Evolutionary conservation across 2,329 filamentous ascomycete species (phyloP).

Genomic region (Stachybotrys echinatus): DNA sequence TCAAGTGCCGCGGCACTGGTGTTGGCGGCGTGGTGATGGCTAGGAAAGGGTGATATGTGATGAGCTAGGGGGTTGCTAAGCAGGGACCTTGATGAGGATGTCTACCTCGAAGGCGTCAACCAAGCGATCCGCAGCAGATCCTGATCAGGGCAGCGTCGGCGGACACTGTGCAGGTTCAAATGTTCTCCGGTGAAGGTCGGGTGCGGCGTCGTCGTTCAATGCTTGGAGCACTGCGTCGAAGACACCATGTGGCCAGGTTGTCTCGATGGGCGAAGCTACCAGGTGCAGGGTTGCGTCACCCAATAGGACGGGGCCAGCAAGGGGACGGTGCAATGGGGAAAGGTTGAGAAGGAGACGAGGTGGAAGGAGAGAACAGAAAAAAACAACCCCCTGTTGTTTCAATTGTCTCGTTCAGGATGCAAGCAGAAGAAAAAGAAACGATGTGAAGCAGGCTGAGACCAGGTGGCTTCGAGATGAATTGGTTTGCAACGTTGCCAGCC

Average conservation of each 20-base stretch:
- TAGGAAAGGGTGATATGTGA: neutral
- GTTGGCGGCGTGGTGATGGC: neutral
- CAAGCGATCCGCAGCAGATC: neutral
- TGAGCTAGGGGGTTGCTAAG: neutral
- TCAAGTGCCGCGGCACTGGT: neutral
- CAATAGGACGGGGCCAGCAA: neutral
- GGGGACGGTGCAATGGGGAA: neutral
- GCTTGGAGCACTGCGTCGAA: slow-evolving; percentile 12
- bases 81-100: neutral
- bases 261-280: slow-evolving; percentile 14
- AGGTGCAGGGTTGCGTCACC: neutral
- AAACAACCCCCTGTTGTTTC: no score
- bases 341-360: neutral
- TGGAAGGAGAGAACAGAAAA: slow-evolving; percentile 6
- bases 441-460: neutral
- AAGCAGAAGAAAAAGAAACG: no score
- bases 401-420: no score
- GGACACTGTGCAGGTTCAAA: neutral
- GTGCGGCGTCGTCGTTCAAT: slow-evolving; percentile 6
- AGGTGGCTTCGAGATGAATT: neutral
- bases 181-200: neutral
- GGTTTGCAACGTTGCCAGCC: neutral
- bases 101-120: neutral
- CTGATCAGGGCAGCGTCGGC: neutral
- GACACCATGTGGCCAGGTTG: slow-evolving; percentile 26